Conservation (phyloP, 352 stramenopile genomes). For the Phytophthora hibernalis region DNA sequence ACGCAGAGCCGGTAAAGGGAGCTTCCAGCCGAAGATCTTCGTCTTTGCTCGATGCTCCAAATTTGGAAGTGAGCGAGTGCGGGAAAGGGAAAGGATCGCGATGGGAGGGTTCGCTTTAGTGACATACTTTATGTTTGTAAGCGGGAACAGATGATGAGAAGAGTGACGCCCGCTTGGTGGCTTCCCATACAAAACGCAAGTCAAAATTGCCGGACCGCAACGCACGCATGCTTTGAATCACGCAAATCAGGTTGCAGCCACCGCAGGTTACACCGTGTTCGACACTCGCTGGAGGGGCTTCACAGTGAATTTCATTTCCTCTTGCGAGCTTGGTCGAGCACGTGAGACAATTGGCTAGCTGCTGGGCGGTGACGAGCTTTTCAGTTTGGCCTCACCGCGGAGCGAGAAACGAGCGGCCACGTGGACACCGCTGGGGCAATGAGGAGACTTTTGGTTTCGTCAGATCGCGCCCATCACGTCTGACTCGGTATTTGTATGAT, state of each 20-base stretch:
- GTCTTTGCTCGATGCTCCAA: constrained; percentile 47
- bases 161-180: constrained; percentile 2
- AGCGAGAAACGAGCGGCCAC: constrained; percentile 27
- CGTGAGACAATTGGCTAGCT: constrained; percentile 12
- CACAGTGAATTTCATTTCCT: too few species aligned
- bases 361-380: background rate
- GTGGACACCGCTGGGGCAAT: background rate
- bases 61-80: constrained; percentile 36
- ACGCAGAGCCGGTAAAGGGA: constrained; percentile 38
- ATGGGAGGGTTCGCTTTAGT: constrained; percentile 10
- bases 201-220: constrained; percentile 16
- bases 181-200: constrained; percentile 16
- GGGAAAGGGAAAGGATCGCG: constrained; percentile 26
- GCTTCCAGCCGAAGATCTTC: constrained; percentile 50
- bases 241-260: constrained; percentile 21
- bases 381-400: constrained; percentile 13
- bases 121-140: constrained; percentile 20
- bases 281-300: background rate
- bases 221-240: constrained; percentile 16
- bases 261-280: too few species aligned
- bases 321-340: constrained; percentile 9
- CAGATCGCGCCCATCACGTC: constrained; percentile 5
- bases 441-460: too few species aligned
- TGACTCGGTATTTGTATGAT: constrained; percentile 14
- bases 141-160: background rate